Evolutionary conservation across 495 filamentous ascomycete genomes (phyloP).

Genomic region (Ramalina intermedia): DNA sequence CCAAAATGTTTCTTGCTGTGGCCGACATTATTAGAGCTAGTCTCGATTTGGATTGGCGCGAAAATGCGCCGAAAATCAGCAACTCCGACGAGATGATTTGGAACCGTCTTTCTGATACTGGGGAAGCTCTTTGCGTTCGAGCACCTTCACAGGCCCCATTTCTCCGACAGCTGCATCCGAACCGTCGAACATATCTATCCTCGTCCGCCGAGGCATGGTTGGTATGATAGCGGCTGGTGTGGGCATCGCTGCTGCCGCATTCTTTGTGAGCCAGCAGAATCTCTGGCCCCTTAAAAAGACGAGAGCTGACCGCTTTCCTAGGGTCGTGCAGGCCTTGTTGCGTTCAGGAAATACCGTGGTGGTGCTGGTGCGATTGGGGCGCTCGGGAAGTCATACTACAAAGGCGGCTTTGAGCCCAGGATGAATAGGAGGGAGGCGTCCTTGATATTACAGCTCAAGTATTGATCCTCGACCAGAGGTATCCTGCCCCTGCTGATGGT

Average conservation of each 20-base stretch:
- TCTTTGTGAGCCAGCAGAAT: slow-evolving; percentile 41
- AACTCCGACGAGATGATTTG: too few relatives aligned
- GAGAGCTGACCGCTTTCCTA: slow-evolving; percentile 23
- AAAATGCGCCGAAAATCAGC: too few relatives aligned
- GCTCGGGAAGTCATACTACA: slow-evolving; percentile 87
- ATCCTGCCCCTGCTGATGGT: too few relatives aligned
- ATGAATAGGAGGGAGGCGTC: slow-evolving; percentile 88
- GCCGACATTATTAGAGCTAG: background rate
- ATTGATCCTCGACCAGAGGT: slow-evolving; percentile 20
- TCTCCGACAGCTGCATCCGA: background rate
- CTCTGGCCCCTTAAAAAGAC: background rate
- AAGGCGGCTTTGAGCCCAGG: slow-evolving; percentile 86
- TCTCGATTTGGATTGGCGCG: too few relatives aligned
- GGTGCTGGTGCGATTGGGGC: slow-evolving; percentile 42
- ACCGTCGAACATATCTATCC: background rate
- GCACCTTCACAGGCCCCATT: background rate
- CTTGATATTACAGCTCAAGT: slow-evolving; percentile 84
- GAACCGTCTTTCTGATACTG: background rate
- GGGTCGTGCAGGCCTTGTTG: slow-evolving; percentile 85
- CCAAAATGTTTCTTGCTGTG: background rate
- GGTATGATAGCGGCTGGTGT: slow-evolving; percentile 62
- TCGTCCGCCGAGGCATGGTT: slow-evolving; percentile 40
- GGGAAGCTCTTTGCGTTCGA: background rate
- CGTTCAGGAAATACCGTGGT: slow-evolving; percentile 67
- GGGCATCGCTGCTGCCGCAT: slow-evolving; percentile 64